phyloP scores from a whole-genome alignment of 257 asterid genomes.

The Fraxinus pennsylvanica region DNA sequence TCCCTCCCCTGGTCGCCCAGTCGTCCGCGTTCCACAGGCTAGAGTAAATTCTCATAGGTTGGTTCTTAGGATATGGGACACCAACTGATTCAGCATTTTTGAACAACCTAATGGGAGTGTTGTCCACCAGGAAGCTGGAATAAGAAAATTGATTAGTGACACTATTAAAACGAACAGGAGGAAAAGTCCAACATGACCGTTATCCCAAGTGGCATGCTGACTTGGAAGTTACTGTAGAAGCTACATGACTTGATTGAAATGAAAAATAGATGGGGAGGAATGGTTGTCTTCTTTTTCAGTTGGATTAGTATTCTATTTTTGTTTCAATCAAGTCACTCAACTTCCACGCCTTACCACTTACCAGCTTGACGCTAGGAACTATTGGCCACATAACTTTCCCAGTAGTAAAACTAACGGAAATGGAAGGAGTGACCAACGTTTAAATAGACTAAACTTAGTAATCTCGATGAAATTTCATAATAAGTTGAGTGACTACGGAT shows the following conservation, averaged over 20 bases:
- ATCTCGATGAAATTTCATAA: neutral
- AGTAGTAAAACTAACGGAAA: neutral
- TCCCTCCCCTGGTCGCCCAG: constrained; percentile 93
- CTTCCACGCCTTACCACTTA: too few species aligned
- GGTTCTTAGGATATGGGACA: constrained; percentile 68
- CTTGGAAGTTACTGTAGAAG: neutral
- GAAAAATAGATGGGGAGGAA: too few species aligned
- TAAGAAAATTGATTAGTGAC: neutral
- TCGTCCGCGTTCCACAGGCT: constrained; percentile 91
- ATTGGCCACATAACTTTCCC: too few species aligned
- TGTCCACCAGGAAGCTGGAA: constrained; percentile 76
- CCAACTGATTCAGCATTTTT: constrained; percentile 67
- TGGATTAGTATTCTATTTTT: too few species aligned
- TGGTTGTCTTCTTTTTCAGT: too few species aligned
- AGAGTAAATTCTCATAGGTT: constrained; percentile 82
- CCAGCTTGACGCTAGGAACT: too few species aligned
- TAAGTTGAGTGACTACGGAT: neutral
- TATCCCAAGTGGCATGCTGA: neutral
- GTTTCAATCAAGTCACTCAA: too few species aligned
- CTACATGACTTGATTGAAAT: too few species aligned
- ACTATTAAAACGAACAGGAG: neutral
- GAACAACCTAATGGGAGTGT: constrained; percentile 78
- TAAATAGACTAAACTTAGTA: neutral
- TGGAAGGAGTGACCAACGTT: too few species aligned
- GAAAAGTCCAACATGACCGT: neutral